Conservation (phyloP, 768 basidiomycete species). For the Cyclocybe cylindracea region DNA sequence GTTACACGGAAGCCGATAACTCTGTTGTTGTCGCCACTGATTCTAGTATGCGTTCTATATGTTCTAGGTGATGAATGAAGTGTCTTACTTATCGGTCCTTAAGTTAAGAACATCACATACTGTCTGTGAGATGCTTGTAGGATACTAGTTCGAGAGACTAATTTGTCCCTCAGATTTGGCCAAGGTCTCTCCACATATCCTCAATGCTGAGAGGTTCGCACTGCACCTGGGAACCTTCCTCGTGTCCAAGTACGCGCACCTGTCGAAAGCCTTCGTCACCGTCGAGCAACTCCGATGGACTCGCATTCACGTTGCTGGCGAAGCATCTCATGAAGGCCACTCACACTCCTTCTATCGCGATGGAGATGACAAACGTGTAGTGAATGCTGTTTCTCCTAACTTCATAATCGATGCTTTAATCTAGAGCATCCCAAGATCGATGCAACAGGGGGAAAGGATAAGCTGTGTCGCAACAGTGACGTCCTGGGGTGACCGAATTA, state of each 20-base stretch:
- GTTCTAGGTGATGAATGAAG: neutral
- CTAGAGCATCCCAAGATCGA: no score
- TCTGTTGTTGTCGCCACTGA: constrained; percentile 88
- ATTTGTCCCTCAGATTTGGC: constrained; percentile 59
- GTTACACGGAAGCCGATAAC: constrained; percentile 79
- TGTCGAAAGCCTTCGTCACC: constrained; percentile 67
- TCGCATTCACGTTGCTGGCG: constrained; percentile 59
- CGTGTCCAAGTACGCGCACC: constrained; percentile 77
- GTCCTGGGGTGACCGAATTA: no score
- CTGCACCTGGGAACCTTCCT: constrained; percentile 85
- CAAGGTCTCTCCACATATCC: constrained; percentile 86
- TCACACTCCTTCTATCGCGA: constrained; percentile 84
- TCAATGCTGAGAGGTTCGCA: constrained; percentile 83
- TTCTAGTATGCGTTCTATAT: constrained; percentile 59
- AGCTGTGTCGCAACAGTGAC: no score
- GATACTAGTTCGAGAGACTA: no score
- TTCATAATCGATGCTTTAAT: no score
- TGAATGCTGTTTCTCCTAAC: no score
- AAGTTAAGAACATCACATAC: constrained; percentile 72
- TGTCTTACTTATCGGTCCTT: neutral
- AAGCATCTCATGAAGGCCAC: constrained; percentile 46
- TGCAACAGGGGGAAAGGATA: no score
- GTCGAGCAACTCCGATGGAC: constrained; percentile 85
- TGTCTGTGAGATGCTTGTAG: constrained; percentile 33
- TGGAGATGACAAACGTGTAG: constrained; percentile 84